Evolutionary conservation across 2,329 filamentous ascomycete species (phyloP), one percentile per base, ranked within the genome.

Genomic region (Fusarium avenaceum): DNA sequence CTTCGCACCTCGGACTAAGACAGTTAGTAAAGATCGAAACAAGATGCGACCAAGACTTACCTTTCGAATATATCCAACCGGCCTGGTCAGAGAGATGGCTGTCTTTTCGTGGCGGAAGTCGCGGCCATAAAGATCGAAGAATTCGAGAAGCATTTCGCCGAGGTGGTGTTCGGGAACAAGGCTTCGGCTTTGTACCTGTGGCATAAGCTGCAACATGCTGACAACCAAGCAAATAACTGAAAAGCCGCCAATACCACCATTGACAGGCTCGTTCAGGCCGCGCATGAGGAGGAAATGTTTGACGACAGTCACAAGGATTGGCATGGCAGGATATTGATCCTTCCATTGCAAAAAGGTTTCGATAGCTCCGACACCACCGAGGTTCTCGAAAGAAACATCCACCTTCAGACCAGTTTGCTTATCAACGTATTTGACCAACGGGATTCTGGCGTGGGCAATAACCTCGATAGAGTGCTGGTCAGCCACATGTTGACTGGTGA

Each of bases 271-370:
- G 72, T 97, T 97, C 52, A 97, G 83, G 1, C 90, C 92, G 64
- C 94, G 89, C 88, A 99, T 96, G 38, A 92, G 85, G 26, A 99
- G 83, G 62, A 96, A 94, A 70, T 99, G 96, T 81, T 99, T 99
- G 80, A 99, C 87, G 26, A 98, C 77, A 1, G 93, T 90, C 38
- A 97, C 93, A 24, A 99, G 82, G 40, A 92, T 87, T 0, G 93
- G 92, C 92, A 98, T 94, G 10, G 89, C 89, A 1, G 95, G 94
- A 69, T 91, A 97, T 53, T 90, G 82, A 15, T 83, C 72, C 78
- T 92, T 94, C 96, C 96, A 99, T 1, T 82, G 78, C 54, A 89
- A 79, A 76, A 97, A 97, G 0, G 93, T 97, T 19, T 89, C 81
- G 74, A 96, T 91, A 4, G 96, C 95, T 19, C 86, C 80, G 11